These are phyloP conservation scores for Lentinus brumalis DNA, from an alignment of 768 basidiomycete species.

Conservation along the genomic window DNA sequence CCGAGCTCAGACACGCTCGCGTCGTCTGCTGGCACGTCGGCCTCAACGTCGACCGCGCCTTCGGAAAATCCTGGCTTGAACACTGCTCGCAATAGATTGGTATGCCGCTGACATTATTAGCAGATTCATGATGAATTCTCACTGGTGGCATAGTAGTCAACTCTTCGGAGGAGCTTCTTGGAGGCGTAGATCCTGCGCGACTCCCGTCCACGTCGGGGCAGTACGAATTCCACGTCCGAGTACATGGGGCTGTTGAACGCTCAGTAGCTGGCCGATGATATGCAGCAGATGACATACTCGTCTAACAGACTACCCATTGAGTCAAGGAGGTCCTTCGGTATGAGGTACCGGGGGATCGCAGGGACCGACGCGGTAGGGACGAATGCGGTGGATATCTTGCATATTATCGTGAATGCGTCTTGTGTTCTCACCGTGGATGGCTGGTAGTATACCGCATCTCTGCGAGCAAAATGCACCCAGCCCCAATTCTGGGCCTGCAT, in stretches of 20 bases:
- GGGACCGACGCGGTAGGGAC: constrained; percentile 49
- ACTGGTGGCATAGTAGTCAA: constrained; percentile 83
- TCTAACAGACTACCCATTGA: constrained; percentile 76
- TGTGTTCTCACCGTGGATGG: constrained; percentile 50
- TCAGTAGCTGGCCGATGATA: not conserved
- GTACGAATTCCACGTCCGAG: constrained; percentile 81
- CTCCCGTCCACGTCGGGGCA: constrained; percentile 50
- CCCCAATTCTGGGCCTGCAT: constrained; percentile 83
- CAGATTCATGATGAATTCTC: constrained; percentile 13
- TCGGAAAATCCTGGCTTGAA: constrained; percentile 73
- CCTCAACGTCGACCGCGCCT: constrained; percentile 37
- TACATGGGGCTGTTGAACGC: constrained; percentile 51
- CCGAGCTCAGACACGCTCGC: constrained; percentile 53
- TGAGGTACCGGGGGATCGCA: constrained; percentile 47
- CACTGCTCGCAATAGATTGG: constrained; percentile 45
- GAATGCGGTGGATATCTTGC: constrained; percentile 74
- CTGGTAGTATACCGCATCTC: constrained; percentile 70
- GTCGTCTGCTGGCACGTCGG: constrained; percentile 22
- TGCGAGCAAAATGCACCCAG: constrained; percentile 82
- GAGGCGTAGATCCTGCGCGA: constrained; percentile 64
- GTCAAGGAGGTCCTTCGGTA: constrained; percentile 68
- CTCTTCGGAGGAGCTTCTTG: constrained; percentile 63
- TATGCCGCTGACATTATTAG: too few species aligned
- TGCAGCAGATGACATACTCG: constrained; percentile 38
- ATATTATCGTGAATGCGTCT: constrained; percentile 76